Evolutionary conservation across 2,329 filamentous ascomycete genomes (phyloP).

Genomic region (Fusarium mexicanum): DNA sequence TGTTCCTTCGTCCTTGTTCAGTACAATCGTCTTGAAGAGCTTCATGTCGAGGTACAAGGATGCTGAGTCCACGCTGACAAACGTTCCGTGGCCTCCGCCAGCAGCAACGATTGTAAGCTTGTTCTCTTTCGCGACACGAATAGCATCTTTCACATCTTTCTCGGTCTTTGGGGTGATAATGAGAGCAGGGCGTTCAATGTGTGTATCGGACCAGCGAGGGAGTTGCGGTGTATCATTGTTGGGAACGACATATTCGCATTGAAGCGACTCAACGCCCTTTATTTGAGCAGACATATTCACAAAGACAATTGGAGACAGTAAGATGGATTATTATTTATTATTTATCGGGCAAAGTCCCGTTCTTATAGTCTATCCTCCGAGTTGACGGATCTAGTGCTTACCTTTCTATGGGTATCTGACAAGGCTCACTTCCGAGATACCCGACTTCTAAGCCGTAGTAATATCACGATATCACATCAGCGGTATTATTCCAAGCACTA

Average conservation of each 20-base stretch:
- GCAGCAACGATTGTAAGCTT: constrained; percentile 42
- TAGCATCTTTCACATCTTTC: constrained; percentile 41
- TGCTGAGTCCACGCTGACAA: constrained; percentile 42
- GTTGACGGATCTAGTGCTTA: constrained; percentile 15
- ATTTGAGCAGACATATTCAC: constrained; percentile 17
- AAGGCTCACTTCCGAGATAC: not conserved
- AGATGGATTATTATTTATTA: not conserved
- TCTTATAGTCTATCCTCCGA: not conserved
- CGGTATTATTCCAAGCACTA: not conserved
- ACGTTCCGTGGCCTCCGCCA: constrained; percentile 44
- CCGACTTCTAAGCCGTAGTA: not conserved
- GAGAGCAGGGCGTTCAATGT: constrained; percentile 40
- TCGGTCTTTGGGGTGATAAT: constrained; percentile 44
- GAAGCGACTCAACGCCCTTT: not conserved
- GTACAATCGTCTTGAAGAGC: constrained; percentile 42
- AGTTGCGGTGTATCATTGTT: not conserved
- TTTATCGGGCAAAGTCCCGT: not conserved
- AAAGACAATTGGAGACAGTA: accelerated
- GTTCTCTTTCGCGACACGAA: constrained; percentile 43
- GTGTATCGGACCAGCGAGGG: constrained; percentile 47
- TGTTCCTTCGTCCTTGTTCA: constrained; percentile 39
- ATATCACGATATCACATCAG: not conserved
- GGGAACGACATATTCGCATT: constrained; percentile 1
- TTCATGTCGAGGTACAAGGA: constrained; percentile 49
- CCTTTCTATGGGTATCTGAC: not conserved